Evolutionary conservation across 2,329 filamentous ascomycete species (phyloP), one percentile per base, ranked within the genome.

Genomic region (Ceratocystis cacaofunesta): DNA sequence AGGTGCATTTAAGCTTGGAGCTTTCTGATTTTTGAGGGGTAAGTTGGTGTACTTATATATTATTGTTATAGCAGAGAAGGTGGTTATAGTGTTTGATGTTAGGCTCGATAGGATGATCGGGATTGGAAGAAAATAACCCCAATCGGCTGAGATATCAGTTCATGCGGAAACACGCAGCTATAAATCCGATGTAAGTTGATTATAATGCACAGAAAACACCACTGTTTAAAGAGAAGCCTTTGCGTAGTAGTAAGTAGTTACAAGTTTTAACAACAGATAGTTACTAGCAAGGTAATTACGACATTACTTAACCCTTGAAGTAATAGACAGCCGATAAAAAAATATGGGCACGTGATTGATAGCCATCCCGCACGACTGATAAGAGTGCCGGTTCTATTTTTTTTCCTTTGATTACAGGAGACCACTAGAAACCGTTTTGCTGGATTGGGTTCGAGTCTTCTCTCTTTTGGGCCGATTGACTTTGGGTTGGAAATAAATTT

Each of bases 341-440:
- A 61, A 52, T 8, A 44, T 22, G 44, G 62, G 57, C 65, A 67
- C 65, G 65, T 67, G 65, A 67, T 64, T 62, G 62, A 67, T 67
- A 67, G 55, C 19, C 58, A 62, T 50, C 62, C 64, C 64, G 60
- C 64, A 64, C 55, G 61, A 19, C 62, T 52, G 62, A 67, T 67
- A 67, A 67, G 65, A 67, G 50, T n/a, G 32, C 10, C 36, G 36
- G 5, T 41, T 41, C 17, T 60, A 58, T 19, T 41, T 28, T 46
- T 60, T 61, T 36, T 28, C 43, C 44, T 30, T 50, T 19, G n/a
- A 15, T 61, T 61, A n/a, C 19, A 28, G 58, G n/a, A 28, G 58
- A n/a, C 19, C 60, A 22, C 41, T 48, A 17, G 60, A 41, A 32
- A 6, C 22, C 10, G 6, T 32, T 62, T 65, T 64, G 62, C 50